Evolutionary conservation across 2,329 filamentous ascomycete species (phyloP).

Genomic region (Colletotrichum lentis): DNA sequence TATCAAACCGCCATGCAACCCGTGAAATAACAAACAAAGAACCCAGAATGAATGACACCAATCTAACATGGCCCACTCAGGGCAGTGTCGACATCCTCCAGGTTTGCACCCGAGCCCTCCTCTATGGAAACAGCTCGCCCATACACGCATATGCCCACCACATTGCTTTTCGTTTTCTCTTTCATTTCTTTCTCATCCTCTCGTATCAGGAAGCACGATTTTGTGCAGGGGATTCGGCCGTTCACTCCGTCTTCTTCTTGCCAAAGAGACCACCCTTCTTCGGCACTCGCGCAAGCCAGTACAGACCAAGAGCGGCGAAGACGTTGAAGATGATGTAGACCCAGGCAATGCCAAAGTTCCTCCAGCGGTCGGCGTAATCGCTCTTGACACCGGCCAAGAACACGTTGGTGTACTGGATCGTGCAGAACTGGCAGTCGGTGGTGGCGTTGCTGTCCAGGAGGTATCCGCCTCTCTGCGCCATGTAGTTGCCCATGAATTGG

Average conservation of each 20-base stretch:
- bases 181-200: constrained; percentile 5
- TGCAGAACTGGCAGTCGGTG: constrained; percentile 64
- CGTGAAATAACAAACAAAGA: background rate
- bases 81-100: background rate
- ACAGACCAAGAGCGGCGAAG: constrained; percentile 61
- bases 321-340: constrained; percentile 68
- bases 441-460: constrained; percentile 60
- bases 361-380: constrained; percentile 68
- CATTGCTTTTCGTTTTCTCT: background rate
- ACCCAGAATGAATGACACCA: background rate
- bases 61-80: background rate
- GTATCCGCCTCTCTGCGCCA: constrained; percentile 59
- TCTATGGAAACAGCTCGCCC: constrained; percentile 30
- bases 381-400: constrained; percentile 60
- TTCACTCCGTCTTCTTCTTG: constrained; percentile 47
- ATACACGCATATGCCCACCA: background rate
- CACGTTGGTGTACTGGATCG: constrained; percentile 59
- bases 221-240: background rate
- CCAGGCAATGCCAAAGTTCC: constrained; percentile 72
- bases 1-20: background rate
- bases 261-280: constrained; percentile 48
- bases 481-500: constrained; percentile 65
- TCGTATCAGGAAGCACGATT: background rate
- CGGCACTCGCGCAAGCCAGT: constrained; percentile 62
- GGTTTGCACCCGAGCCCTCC: constrained; percentile 26